Evolutionary conservation across 2,329 filamentous ascomycete genomes (phyloP).

Genomic region (Fusarium buxicola): DNA sequence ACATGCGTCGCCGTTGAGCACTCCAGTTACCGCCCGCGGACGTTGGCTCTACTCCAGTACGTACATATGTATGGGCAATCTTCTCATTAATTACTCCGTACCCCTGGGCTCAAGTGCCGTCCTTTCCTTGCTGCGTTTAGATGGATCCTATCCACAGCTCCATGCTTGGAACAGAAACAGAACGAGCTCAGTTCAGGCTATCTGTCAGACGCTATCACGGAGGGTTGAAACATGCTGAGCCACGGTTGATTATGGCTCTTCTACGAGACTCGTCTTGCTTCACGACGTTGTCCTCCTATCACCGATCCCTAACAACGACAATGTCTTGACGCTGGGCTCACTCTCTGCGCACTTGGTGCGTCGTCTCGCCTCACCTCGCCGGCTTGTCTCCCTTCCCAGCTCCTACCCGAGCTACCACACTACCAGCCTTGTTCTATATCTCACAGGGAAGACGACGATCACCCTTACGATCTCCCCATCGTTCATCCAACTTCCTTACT

Average conservation of each 20-base stretch:
- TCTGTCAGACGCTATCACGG: conserved; percentile 15
- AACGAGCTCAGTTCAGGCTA: conserved; percentile 13
- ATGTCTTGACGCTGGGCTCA: conserved; percentile 23
- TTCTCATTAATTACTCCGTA: conserved; percentile 25
- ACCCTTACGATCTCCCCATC: conserved; percentile 41
- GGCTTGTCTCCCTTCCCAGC: conserved; percentile 18
- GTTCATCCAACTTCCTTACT: conserved; percentile 26
- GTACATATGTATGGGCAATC: conserved; percentile 13
- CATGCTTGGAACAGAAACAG: conserved; percentile 31
- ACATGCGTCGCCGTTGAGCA: conserved; percentile 18
- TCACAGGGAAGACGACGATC: conserved; percentile 43
- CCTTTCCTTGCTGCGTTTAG: conserved; percentile 6
- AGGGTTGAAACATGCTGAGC: conserved; percentile 26
- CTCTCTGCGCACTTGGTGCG: conserved; percentile 19
- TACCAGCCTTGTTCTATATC: conserved; percentile 33
- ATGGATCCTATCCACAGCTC: conserved; percentile 32
- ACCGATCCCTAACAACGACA: conserved; percentile 4
- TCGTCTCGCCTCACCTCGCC: conserved; percentile 34
- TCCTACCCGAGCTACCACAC: conserved; percentile 19
- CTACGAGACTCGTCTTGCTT: conserved; percentile 5
- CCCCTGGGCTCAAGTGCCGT: conserved; percentile 38
- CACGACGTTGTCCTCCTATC: conserved; percentile 9
- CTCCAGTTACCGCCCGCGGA: conserved; percentile 20
- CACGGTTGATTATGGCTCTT: conserved; percentile 8
- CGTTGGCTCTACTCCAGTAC: conserved; percentile 21